Conservation (phyloP, 2,329 filamentous ascomycete species). For the Aspergillus pseudotamarii region DNA sequence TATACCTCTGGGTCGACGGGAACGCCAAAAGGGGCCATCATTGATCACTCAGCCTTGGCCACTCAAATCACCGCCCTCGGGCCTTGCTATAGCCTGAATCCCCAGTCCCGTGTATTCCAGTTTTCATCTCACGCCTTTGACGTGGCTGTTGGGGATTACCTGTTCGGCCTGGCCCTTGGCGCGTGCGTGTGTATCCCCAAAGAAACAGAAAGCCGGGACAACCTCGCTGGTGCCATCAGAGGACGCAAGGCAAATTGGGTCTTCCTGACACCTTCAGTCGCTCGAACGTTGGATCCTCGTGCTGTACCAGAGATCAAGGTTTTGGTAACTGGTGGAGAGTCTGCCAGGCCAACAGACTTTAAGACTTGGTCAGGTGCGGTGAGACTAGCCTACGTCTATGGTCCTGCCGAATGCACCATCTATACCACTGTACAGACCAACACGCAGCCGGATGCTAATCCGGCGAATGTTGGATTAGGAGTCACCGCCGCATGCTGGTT, state of each 20-base stretch:
- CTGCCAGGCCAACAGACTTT: slow-evolving; percentile 34
- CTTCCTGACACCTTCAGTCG: slow-evolving; percentile 40
- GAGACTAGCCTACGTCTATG: slow-evolving; percentile 37
- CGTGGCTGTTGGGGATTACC: slow-evolving; percentile 13
- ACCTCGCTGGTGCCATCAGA: slow-evolving; percentile 38
- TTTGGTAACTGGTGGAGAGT: slow-evolving; percentile 29
- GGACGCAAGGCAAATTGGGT: slow-evolving; percentile 40
- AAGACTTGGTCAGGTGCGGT: slow-evolving; percentile 39
- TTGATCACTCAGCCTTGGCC: too few relatives aligned
- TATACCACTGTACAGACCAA: slow-evolving; percentile 1
- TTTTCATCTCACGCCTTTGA: slow-evolving; percentile 21
- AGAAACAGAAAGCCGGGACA: slow-evolving; percentile 7
- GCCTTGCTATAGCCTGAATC: slow-evolving; percentile 5
- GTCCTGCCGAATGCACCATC: slow-evolving; percentile 23
- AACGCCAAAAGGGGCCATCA: too few relatives aligned
- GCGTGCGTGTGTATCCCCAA: slow-evolving; percentile 23
- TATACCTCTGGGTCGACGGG: slow-evolving; percentile 26
- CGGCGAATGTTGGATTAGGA: slow-evolving; percentile 8
- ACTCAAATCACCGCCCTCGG: slow-evolving; percentile 48
- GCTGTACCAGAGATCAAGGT: slow-evolving; percentile 39
- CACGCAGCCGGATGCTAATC: not conserved
- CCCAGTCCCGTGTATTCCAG: slow-evolving; percentile 13
- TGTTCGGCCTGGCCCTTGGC: slow-evolving; percentile 13
- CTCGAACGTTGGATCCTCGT: slow-evolving; percentile 29
- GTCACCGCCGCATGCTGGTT: slow-evolving; percentile 16